phyloP scores from a whole-genome alignment of 208 protist genomes.

The Plasmodiophora brassicae region DNA sequence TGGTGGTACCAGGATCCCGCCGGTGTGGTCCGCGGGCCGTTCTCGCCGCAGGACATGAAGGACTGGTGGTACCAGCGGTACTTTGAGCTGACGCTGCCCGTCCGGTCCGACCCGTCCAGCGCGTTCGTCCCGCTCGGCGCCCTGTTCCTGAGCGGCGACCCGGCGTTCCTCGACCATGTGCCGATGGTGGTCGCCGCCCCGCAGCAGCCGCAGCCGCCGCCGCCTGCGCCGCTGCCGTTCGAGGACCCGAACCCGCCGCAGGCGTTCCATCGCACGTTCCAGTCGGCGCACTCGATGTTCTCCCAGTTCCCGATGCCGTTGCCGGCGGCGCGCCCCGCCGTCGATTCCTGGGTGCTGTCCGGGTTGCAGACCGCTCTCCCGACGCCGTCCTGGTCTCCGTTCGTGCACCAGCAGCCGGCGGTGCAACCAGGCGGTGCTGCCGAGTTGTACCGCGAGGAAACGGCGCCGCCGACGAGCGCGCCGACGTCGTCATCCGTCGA shows the following conservation, averaged over 20 bases:
- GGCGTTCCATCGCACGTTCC: not conserved
- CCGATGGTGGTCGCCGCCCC: conserved; percentile 14
- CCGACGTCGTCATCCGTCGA: no score
- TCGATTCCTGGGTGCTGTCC: no score
- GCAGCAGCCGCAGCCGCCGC: not conserved
- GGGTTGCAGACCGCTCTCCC: no score
- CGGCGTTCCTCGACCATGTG: conserved; percentile 39
- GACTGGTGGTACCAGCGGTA: conserved; percentile 25
- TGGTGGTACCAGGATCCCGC: conserved; percentile 34
- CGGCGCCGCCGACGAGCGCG: no score
- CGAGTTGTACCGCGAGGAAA: no score
- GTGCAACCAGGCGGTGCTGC: no score
- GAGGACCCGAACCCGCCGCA: not conserved
- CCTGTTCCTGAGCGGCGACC: conserved; percentile 23
- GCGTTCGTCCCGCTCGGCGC: conserved; percentile 30
- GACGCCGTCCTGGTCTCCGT: no score
- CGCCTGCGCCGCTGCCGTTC: not conserved
- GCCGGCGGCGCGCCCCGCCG: no score
- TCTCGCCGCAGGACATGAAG: not conserved
- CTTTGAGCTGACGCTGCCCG: conserved; percentile 20
- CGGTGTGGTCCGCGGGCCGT: conserved; percentile 22
- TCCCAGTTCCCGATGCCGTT: no score
- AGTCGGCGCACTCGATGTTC: no score
- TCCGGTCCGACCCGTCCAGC: not conserved
- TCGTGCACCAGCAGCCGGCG: no score